A percentile compares a stretch with the other conserved stretches of the same genome.
phyloP scores from a whole-genome alignment of 2,329 filamentous ascomycete species.

The Verticillium zaregamsianum region DNA sequence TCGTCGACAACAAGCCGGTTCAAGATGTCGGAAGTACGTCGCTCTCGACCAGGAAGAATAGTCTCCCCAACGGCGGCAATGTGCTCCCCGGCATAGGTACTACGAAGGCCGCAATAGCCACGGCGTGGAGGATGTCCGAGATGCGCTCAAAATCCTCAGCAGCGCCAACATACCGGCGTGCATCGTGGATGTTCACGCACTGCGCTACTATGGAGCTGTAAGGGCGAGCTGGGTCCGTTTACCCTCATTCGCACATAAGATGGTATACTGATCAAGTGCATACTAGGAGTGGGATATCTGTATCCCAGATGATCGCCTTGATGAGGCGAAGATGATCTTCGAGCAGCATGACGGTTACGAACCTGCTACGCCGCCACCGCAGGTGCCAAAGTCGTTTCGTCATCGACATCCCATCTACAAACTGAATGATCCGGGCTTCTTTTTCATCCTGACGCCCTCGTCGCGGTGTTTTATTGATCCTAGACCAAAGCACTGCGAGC shows the following conservation, averaged over 20 bases:
- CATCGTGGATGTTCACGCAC: neutral
- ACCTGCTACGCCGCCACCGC: too few species aligned
- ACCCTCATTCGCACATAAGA: neutral
- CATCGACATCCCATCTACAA: neutral
- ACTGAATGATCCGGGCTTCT: neutral
- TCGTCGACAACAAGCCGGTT: too few species aligned
- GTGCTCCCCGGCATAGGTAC: neutral
- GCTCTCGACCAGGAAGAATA: too few species aligned
- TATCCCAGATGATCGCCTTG: neutral
- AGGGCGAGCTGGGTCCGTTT: neutral
- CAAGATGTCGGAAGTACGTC: too few species aligned
- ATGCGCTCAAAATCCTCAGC: neutral
- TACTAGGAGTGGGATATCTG: neutral
- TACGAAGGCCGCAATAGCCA: neutral
- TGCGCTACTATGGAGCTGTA: neutral
- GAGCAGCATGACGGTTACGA: neutral
- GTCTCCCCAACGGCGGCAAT: neutral
- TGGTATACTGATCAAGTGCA: neutral
- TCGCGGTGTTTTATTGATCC: neutral
- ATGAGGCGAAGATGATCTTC: neutral
- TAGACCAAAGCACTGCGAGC: neutral
- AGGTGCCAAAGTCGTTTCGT: neutral
- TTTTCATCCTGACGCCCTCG: neutral
- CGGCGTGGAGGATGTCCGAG: neutral
- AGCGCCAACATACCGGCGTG: neutral